Conservation (phyloP, 2,329 filamentous ascomycete species). For the Talaromyces sp. region DNA sequence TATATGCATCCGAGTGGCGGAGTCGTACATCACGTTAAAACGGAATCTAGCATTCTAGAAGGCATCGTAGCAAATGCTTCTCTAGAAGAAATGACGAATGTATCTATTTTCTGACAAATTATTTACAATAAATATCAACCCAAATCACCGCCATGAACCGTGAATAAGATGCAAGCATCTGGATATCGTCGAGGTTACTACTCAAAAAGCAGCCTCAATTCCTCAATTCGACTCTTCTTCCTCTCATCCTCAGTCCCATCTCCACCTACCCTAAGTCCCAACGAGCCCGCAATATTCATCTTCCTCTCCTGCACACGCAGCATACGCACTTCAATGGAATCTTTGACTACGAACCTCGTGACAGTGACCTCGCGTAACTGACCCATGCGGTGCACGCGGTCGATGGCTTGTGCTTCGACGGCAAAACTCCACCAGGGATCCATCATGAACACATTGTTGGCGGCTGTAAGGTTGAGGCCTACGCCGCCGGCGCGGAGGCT, state of each 20-base stretch:
- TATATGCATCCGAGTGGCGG: no score
- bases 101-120: neutral
- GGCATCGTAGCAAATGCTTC: no score
- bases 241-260: conserved; percentile 86
- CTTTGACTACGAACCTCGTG: conserved; percentile 80
- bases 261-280: conserved; percentile 96
- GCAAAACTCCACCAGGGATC: conserved; percentile 99
- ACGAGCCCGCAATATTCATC: conserved; percentile 78
- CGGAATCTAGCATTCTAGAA: no score
- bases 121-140: neutral
- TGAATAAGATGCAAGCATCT: no score
- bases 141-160: neutral
- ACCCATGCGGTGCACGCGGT: conserved; percentile 95
- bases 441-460: conserved; percentile 95
- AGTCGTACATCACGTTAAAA: no score
- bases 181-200: conserved; percentile 18
- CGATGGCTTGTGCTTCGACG: conserved; percentile 93
- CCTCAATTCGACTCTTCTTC: conserved; percentile 82
- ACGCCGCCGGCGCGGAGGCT: conserved; percentile 88
- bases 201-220: conserved; percentile 80
- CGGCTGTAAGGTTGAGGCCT: conserved; percentile 85
- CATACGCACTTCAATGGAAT: conserved; percentile 95
- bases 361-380: conserved; percentile 84
- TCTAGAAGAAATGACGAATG: no score
- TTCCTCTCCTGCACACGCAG: conserved; percentile 89